Evolutionary conservation across 768 basidiomycete genomes (phyloP).

Genomic region (Coprinopsis cinerea): DNA sequence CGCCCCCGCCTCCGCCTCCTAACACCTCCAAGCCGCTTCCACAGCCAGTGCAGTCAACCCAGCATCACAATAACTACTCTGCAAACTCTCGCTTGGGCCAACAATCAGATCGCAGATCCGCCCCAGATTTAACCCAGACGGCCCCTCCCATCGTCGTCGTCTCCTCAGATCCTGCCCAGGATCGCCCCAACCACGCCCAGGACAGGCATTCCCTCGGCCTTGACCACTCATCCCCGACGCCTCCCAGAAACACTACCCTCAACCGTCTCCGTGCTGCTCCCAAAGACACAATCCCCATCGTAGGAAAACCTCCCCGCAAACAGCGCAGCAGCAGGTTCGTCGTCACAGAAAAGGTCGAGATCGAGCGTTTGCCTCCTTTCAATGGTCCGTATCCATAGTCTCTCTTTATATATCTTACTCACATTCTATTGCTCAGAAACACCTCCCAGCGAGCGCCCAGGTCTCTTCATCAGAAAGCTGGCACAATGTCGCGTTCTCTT

Average conservation of each 20-base stretch:
- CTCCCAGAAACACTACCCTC: slow-evolving; percentile 63
- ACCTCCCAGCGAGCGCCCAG: slow-evolving; percentile 78
- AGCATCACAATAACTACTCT: slow-evolving; percentile 32
- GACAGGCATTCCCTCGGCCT: slow-evolving; percentile 43
- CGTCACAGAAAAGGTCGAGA: slow-evolving; percentile 92
- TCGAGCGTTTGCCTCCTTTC: slow-evolving; percentile 90
- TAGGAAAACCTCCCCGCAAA: slow-evolving; percentile 94
- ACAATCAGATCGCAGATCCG: slow-evolving; percentile 55
- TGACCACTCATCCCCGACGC: slow-evolving; percentile 46
- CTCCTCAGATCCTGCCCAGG: slow-evolving; percentile 59
- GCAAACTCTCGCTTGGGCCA: slow-evolving; percentile 30
- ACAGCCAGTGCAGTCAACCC: slow-evolving; percentile 35
- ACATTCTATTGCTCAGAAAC: slow-evolving; percentile 57
- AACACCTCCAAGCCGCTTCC: slow-evolving; percentile 65
- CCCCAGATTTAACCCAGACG: slow-evolving; percentile 38
- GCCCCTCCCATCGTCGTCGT: slow-evolving; percentile 86
- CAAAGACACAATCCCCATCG: slow-evolving; percentile 95
- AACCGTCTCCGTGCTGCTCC: slow-evolving; percentile 76
- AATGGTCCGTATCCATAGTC: slow-evolving; percentile 46
- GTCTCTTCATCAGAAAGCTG: slow-evolving; percentile 90
- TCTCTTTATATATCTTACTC: slow-evolving; percentile 5
- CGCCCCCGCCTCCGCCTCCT: slow-evolving; percentile 56
- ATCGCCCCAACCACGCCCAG: slow-evolving; percentile 37
- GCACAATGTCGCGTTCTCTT: slow-evolving; percentile 96
- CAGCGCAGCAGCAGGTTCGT: slow-evolving; percentile 97